These are phyloP conservation scores for Geranium rotundifolium DNA, from an alignment of 345 rosid species.

Conservation along the genomic window DNA sequence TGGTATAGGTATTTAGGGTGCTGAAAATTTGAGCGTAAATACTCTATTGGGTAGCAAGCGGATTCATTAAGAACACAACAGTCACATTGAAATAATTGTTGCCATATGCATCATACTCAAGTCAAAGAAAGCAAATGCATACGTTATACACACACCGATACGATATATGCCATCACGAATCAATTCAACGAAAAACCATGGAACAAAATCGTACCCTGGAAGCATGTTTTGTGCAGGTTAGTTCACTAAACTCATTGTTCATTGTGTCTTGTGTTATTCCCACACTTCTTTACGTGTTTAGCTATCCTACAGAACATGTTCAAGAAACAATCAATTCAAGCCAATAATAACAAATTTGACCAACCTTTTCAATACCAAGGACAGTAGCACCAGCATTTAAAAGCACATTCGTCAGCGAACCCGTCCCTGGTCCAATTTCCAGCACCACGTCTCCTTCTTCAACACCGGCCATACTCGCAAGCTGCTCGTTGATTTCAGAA, in stretches of 20 bases:
- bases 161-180: too few relatives aligned
- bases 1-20: too few relatives aligned
- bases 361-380: constrained; percentile 73
- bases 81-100: not conserved
- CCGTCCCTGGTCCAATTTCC: constrained; percentile 95
- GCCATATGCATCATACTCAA: not conserved
- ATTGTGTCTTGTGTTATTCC: not conserved
- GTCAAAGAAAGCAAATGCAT: not conserved
- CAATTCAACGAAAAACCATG: too few relatives aligned
- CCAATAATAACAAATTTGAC: not conserved
- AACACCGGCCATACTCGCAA: constrained; percentile 43
- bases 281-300: not conserved
- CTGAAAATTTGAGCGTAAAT: too few relatives aligned
- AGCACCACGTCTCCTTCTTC: constrained; percentile 70
- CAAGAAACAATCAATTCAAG: not conserved
- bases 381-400: constrained; percentile 55
- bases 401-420: constrained; percentile 77
- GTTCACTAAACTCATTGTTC: not conserved
- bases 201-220: not conserved
- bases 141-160: not conserved
- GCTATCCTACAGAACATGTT: not conserved
- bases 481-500: constrained; percentile 60
- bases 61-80: not conserved
- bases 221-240: not conserved
- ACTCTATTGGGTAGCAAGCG: not conserved